Base-by-base conservation (phyloP, 1,284 basidiomycete genomes). In the Boletus austroedulis region DNA sequence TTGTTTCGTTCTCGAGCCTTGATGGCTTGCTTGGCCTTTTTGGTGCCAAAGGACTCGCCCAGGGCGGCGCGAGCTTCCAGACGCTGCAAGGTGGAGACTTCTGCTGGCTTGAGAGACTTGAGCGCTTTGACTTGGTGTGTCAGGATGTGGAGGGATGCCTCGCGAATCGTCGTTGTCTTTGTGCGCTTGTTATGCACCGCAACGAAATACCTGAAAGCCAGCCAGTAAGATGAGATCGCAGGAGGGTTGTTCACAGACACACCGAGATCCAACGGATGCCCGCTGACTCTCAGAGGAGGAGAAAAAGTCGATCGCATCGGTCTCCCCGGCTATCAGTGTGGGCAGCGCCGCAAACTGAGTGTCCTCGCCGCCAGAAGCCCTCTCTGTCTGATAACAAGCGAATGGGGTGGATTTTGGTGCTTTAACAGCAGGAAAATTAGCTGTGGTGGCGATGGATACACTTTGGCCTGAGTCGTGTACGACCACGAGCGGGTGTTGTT, bases 21-120 rank as follows among this genome's bases (percentile, higher is more conserved):
- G 66, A 97, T 94, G 31, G 85, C 87, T 17, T 86, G 85, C 74
- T 93, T 90, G 40, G 93, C 92, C 71, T 96, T 97, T 76, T 93
- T 92, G 15, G 94, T 96, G 24, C 95, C 95, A 64, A 98, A 98
- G 1, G 90, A 85, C 70, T 93, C 88, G 32, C 95, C 95, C 2
- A 98, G 83, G n/a, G 83, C 79, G 59, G 85, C 91, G 29, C 89
- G 82, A 36, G 87, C 86, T 51, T 83, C 80, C 48, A 81, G 76
- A 58, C 84, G 86, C 62, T 86, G 82, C 32, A 81, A 68, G 23
- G 76, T 76, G 19, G 82, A 77, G 12, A 80, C 79, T 17, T 78
- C 73, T 8, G 79, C 75, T 5, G 83, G 74, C 52, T 85, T 77
- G 47, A 91, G 78, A 38, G 86, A 80, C 72, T 92, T 92, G 52